Base-by-base conservation (phyloP, 768 basidiomycete genomes). In the Lactarius psammicola region DNA sequence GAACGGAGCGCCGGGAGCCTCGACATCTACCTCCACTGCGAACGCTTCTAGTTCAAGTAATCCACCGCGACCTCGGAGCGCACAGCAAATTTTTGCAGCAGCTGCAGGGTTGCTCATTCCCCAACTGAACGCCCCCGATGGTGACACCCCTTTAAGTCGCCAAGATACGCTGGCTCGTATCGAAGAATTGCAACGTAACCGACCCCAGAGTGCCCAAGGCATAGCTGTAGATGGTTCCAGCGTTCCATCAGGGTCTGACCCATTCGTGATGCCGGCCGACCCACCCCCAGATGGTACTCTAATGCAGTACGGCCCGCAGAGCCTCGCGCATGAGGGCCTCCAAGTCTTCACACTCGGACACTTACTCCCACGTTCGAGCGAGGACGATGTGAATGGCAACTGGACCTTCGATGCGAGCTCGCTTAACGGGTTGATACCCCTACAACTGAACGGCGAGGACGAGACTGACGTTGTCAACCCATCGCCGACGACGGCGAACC, bases 321-420 rank as follows among this genome's bases (percentile, higher is more conserved):
- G 72, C 44, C 65, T 63, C 51, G 56, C 71, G 51, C 87, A 90
- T 65, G 84, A 88, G 70, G 90, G 88, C 4, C 74, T 92, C 60
- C 88, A 90, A 74, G 89, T 92, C 60, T 90, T 90, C 72, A 92
- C 91, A 1, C 83, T 92, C 4, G 90, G 90, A 0, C 90, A 91
- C 73, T 76, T 92, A 28, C 78, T 91, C 69, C 90, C 90, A 17
- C 77, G 84, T 64, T 80, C 80, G 65, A 76, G 76, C 51, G 73
- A 78, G 59, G 82, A 81, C 26, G 84, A 85, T 71, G 75, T 71
- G 44, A 83, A 82, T 51, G 87, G 84, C 20, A 85, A 83, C 63
- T 90, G 88, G 88, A 80, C 77, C 30, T 87, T 84, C 72, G 83
- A 86, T 59, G 70, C 80, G 11, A 73, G 61, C 58, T 73, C 74